phyloP scores from a whole-genome alignment of 441 rosid genomes.

The Croton laevigatus region DNA sequence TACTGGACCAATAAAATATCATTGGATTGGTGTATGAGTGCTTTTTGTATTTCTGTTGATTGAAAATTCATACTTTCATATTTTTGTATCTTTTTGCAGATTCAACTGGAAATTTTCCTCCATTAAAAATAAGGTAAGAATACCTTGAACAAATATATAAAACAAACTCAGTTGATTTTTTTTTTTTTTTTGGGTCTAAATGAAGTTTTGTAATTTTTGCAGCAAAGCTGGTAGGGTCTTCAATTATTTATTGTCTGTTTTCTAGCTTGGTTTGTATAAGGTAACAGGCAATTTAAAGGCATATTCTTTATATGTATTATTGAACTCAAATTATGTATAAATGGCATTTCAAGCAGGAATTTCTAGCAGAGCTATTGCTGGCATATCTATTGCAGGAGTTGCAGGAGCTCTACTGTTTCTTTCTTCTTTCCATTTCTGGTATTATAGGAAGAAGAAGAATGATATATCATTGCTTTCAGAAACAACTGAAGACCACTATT shows the following conservation, averaged over 20 bases:
- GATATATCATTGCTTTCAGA: conserved; percentile 27
- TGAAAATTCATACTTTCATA: too few species aligned
- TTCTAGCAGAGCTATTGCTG: conserved; percentile 37
- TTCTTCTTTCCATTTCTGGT: conserved; percentile 26
- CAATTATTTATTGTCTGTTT: conserved; percentile 5
- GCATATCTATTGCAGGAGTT: conserved; percentile 42
- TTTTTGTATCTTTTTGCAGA: conserved; percentile 32
- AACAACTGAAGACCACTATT: conserved; percentile 24
- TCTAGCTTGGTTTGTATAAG: background rate
- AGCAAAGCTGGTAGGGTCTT: conserved; percentile 35
- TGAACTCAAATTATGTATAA: conserved; percentile 16
- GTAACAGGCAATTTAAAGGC: conserved; percentile 5
- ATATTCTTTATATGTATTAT: background rate
- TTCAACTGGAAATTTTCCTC: conserved; percentile 45
- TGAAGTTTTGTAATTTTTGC: conserved; percentile 35
- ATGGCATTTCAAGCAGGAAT: conserved; percentile 41
- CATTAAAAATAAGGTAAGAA: conserved; percentile 42
- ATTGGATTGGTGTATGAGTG: too few species aligned
- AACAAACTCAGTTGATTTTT: background rate
- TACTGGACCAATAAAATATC: too few species aligned
- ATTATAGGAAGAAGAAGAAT: conserved; percentile 34
- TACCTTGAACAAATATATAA: background rate
- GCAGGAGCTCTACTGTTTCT: conserved; percentile 30
- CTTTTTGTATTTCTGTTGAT: too few species aligned
- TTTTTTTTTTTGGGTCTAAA: background rate